Conservation (phyloP, 768 basidiomycete genomes). For the Neoboletus magnificus region DNA sequence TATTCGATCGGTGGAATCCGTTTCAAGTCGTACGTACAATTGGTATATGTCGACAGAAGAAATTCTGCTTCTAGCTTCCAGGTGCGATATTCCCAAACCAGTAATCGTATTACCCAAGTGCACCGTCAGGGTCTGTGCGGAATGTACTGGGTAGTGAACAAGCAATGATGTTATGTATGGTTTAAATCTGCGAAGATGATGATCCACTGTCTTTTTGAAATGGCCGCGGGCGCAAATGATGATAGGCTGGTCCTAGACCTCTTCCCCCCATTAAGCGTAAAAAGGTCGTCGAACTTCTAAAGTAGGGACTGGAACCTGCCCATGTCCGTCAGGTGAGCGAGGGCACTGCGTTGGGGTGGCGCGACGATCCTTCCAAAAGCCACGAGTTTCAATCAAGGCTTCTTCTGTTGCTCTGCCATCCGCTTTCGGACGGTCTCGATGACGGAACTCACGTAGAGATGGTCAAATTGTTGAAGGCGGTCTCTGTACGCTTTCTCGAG, state of each 20-base stretch:
- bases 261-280: conserved; percentile 1
- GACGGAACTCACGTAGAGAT: conserved; percentile 32
- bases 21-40: conserved; percentile 10
- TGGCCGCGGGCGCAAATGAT: conserved; percentile 1
- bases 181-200: conserved; percentile 6
- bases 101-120: background rate
- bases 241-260: conserved; percentile 2
- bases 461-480: conserved; percentile 32
- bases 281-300: conserved; percentile 14
- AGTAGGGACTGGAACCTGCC: conserved; percentile 5
- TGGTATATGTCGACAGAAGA: background rate
- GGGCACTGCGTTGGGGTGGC: background rate
- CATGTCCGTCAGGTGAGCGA: conserved; percentile 6
- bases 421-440: conserved; percentile 31
- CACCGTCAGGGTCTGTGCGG: background rate
- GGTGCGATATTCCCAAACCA: conserved; percentile 4
- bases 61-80: conserved; percentile 3
- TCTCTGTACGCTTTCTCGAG: conserved; percentile 28
- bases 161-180: conserved; percentile 5
- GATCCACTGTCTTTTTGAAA: conserved; percentile 7
- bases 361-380: conserved; percentile 8
- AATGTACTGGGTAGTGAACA: conserved; percentile 1
- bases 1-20: background rate
- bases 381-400: conserved; percentile 17
- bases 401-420: conserved; percentile 32